These are phyloP conservation scores for Endoconidiophora laricicola DNA, from an alignment of 2,329 filamentous ascomycete genomes.

Conservation along the genomic window DNA sequence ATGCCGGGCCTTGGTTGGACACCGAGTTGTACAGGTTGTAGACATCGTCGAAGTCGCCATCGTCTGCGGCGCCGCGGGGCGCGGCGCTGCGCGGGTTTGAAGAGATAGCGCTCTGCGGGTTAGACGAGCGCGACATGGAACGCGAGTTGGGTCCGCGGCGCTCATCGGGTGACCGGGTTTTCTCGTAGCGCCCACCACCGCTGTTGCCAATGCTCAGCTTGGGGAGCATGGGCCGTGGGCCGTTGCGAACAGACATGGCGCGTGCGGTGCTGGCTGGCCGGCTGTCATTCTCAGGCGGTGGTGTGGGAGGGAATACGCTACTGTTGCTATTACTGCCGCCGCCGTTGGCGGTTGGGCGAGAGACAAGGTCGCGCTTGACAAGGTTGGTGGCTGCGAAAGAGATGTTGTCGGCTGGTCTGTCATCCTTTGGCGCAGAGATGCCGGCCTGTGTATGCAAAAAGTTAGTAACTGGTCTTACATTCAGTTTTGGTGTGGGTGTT, in stretches of 20 bases:
- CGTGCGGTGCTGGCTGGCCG: constrained; percentile 35
- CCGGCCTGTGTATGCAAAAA: constrained; percentile 24
- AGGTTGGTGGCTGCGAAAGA: constrained; percentile 88
- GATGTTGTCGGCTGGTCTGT: constrained; percentile 66
- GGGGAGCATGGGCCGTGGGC: constrained; percentile 42
- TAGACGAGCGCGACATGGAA: constrained; percentile 9
- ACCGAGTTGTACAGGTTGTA: constrained; percentile 12
- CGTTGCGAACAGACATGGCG: constrained; percentile 44
- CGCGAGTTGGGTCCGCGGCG: constrained; percentile 5
- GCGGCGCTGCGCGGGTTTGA: constrained; percentile 12
- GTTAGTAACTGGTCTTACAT: constrained; percentile 2
- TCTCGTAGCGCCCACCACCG: constrained; percentile 30
- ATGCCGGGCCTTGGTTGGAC: constrained; percentile 27
- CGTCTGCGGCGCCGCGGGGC: constrained; percentile 11
- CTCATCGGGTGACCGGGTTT: constrained; percentile 31
- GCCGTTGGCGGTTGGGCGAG: constrained; percentile 46
- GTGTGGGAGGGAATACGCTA: constrained; percentile 92
- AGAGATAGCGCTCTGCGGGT: constrained; percentile 8
- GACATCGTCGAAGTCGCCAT: constrained; percentile 21
- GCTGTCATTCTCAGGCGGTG: constrained; percentile 69
- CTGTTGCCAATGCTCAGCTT: constrained; percentile 46
- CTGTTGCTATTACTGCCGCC: constrained; percentile 28
- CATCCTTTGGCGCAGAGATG: constrained; percentile 48
- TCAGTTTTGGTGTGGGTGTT: constrained; percentile 2
- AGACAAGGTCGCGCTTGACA: constrained; percentile 64